These are phyloP conservation scores for Dendrocalamus latiflorus DNA, from an alignment of 202 grass and related monocot species.

Conservation along the genomic window DNA sequence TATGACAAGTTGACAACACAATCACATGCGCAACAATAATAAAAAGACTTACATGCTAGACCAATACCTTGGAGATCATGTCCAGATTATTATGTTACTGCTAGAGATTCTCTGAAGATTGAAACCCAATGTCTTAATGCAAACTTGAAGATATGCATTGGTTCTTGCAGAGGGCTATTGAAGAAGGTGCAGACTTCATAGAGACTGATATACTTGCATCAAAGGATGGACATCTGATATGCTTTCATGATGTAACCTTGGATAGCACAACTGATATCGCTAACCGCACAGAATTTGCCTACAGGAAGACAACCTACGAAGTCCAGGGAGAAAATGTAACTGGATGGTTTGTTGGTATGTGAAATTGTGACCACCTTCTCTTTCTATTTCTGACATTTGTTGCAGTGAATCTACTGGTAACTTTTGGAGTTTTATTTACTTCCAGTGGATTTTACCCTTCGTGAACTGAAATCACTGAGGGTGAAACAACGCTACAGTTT, in stretches of 20 bases:
- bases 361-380: background rate
- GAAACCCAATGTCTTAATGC: no score
- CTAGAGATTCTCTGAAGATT: background rate
- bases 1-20: background rate
- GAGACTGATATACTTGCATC: no score
- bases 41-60: no score
- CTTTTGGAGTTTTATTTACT: conserved; percentile 28
- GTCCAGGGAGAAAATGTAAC: conserved; percentile 56
- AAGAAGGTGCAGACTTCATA: no score
- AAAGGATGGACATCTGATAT: no score
- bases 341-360: conserved; percentile 80
- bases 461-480: no score
- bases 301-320: conserved; percentile 81
- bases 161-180: no score
- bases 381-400: background rate
- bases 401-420: background rate
- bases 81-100: background rate
- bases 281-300: conserved; percentile 45
- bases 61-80: background rate
- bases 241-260: no score
- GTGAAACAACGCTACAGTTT: no score
- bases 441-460: conserved; percentile 86
- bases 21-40: background rate
- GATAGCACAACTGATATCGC: conserved; percentile 63
- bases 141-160: no score